Conservation (phyloP, 371 early-diverging fungal species). For the Chytridium lagenaria region DNA sequence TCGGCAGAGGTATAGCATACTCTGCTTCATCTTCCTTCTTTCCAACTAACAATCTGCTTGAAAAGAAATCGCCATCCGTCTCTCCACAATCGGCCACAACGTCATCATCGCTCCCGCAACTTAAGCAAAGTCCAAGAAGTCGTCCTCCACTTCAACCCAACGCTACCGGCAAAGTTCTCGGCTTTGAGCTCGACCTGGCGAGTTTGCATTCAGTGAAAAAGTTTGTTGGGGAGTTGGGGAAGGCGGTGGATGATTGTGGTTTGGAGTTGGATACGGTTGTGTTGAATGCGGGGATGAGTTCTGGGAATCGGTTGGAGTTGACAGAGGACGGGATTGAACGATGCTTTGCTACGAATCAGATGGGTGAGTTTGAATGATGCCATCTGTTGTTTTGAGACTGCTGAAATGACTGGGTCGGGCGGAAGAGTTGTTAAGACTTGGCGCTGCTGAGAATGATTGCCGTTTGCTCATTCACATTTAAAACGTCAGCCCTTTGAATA, state of each 20-base stretch:
- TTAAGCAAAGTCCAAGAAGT: not conserved
- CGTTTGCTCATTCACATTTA: no score
- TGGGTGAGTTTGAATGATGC: conserved; percentile 20
- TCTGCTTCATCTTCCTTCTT: no score
- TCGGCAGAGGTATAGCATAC: conserved; percentile 11
- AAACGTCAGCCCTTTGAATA: no score
- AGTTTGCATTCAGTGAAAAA: not conserved
- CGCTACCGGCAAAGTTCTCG: not conserved
- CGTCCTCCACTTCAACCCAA: not conserved
- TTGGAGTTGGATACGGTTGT: not conserved
- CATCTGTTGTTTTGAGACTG: no score
- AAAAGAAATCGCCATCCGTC: not conserved
- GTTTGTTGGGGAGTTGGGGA: no score
- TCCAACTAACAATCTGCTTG: not conserved
- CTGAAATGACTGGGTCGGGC: no score
- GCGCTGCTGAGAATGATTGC: no score
- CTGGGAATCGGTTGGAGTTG: not conserved
- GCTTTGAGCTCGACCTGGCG: not conserved
- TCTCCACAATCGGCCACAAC: not conserved
- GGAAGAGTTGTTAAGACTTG: no score
- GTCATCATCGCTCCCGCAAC: conserved; percentile 12
- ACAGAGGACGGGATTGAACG: not conserved
- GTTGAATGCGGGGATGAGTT: not conserved
- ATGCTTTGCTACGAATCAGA: conserved; percentile 8
- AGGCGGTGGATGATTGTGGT: not conserved